These are phyloP conservation scores for Parathielavia hyrcaniae DNA, from an alignment of 495 filamentous ascomycete genomes.

Conservation along the genomic window DNA sequence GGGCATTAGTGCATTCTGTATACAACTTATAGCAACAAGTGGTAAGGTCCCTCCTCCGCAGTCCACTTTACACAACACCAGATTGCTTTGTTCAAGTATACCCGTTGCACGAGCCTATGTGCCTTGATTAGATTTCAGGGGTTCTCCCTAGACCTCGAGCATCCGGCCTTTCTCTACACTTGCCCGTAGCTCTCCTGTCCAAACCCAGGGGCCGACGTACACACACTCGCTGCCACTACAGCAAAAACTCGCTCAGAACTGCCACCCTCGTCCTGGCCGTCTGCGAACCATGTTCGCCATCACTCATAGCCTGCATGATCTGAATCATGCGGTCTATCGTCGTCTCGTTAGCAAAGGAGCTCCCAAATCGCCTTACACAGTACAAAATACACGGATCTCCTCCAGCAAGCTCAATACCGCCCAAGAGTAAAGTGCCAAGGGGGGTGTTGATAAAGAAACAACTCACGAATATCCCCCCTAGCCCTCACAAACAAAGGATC, in stretches of 20 bases:
- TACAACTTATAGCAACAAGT: no score
- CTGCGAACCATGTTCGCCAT: constrained; percentile 45
- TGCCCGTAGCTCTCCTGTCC: no score
- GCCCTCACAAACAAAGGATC: constrained; percentile 52
- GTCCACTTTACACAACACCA: no score
- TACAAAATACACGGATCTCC: not conserved
- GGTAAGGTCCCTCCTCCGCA: no score
- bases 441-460: not conserved
- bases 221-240: not conserved
- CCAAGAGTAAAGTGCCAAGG: not conserved
- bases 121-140: no score
- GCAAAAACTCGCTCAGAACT: constrained; percentile 50
- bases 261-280: constrained; percentile 52
- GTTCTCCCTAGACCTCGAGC: no score
- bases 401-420: not conserved
- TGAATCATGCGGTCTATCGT: constrained; percentile 49
- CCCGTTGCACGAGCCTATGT: no score
- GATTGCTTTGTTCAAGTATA: no score
- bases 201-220: no score
- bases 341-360: no score
- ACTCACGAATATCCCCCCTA: constrained; percentile 51
- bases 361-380: not conserved
- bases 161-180: no score
- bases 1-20: no score
- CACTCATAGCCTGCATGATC: constrained; percentile 50